These are phyloP conservation scores for Gynochthodes officinalis DNA, from an alignment of 257 asterid species.

Conservation along the genomic window DNA sequence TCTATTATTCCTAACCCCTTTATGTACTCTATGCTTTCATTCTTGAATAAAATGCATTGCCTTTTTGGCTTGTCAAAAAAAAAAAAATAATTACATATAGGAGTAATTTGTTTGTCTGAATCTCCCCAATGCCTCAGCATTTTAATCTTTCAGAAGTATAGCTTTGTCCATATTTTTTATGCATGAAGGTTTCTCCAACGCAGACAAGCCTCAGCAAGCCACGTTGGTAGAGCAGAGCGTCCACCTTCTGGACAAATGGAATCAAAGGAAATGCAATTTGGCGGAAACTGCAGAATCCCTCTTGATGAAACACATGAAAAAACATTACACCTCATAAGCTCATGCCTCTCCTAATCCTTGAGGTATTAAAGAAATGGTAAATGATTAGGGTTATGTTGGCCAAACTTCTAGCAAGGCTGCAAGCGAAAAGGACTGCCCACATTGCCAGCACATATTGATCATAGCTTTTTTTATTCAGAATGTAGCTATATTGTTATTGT, in stretches of 20 bases:
- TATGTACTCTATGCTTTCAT: too few relatives aligned
- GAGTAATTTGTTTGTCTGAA: too few relatives aligned
- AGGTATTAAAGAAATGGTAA: neutral
- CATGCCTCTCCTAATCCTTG: neutral
- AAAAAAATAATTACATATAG: too few relatives aligned
- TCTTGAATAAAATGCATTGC: too few relatives aligned
- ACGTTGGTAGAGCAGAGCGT: conserved; percentile 7
- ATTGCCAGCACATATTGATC: conserved; percentile 24
- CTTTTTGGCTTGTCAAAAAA: too few relatives aligned
- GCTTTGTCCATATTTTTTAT: neutral
- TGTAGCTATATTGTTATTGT: conserved; percentile 23
- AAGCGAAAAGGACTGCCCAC: conserved; percentile 5
- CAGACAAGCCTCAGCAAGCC: conserved; percentile 14
- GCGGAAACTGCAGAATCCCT: conserved; percentile 10
- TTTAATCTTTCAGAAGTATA: conserved; percentile 7
- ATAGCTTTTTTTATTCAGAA: neutral
- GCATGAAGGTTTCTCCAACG: neutral
- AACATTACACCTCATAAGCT: neutral
- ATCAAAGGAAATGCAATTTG: conserved; percentile 5
- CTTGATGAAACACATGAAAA: neutral
- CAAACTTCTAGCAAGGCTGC: conserved; percentile 1
- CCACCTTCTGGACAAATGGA: neutral
- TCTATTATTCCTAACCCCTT: too few relatives aligned
- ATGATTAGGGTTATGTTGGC: conserved; percentile 17
- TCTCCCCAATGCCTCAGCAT: too few relatives aligned